These are phyloP conservation scores for Haplosporangium sp. DNA, from an alignment of 371 early-diverging fungal genomes.

Conservation along the genomic window DNA sequence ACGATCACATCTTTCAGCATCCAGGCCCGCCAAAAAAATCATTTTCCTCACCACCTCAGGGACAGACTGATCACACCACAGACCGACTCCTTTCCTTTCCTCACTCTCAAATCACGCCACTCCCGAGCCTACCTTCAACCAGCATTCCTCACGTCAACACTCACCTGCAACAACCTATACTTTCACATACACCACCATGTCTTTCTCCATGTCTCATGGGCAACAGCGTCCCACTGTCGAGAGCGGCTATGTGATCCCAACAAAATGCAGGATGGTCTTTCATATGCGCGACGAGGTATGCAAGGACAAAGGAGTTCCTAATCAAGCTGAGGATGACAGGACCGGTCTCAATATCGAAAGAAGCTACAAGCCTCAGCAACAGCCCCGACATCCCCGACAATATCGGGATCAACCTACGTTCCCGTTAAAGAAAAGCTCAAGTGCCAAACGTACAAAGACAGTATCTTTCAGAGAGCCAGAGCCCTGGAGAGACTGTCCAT, in stretches of 20 bases:
- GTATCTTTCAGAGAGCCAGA: constrained; percentile 44
- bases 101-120: too few relatives aligned
- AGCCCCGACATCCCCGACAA: constrained; percentile 11
- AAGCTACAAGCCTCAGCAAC: constrained; percentile 9
- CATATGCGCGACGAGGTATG: constrained; percentile 48
- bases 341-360: constrained; percentile 8
- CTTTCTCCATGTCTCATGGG: neutral
- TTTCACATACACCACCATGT: constrained; percentile 4
- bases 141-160: constrained; percentile 1
- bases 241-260: constrained; percentile 24
- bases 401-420: neutral
- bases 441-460: constrained; percentile 20
- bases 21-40: neutral
- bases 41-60: neutral
- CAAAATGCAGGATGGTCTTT: constrained; percentile 45
- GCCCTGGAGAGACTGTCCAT: constrained; percentile 4
- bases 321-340: constrained; percentile 7
- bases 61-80: neutral
- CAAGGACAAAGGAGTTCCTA: constrained; percentile 1
- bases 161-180: neutral
- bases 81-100: too few relatives aligned
- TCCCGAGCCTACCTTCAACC: too few relatives aligned
- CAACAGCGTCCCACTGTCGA: neutral
- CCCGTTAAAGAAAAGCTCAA: constrained; percentile 12
- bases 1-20: neutral